phyloP scores from a whole-genome alignment of 2,329 filamentous ascomycete genomes.

The Parastagonospora avenae region DNA sequence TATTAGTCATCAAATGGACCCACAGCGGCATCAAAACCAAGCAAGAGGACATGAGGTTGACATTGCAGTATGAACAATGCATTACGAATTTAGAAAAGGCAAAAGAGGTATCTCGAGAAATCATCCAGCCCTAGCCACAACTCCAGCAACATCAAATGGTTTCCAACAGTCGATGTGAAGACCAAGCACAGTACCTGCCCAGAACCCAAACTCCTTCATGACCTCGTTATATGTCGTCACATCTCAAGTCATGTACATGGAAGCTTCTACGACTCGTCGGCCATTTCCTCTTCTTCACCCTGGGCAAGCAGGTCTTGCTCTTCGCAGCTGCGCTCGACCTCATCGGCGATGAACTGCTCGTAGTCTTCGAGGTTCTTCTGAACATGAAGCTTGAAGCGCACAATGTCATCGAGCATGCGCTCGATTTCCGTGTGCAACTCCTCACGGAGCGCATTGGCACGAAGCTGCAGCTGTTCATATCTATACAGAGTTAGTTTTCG shows the following conservation, averaged over 20 bases:
- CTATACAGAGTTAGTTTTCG: slow-evolving; percentile 51
- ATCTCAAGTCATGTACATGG: background rate
- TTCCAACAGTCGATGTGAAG: background rate
- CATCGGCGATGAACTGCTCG: slow-evolving; percentile 89
- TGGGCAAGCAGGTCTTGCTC: slow-evolving; percentile 51
- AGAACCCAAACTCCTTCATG: slow-evolving; percentile 7
- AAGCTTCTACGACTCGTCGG: slow-evolving; percentile 18
- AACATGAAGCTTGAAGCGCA: slow-evolving; percentile 97
- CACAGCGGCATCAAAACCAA: background rate
- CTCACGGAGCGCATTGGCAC: slow-evolving; percentile 83
- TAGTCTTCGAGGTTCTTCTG: slow-evolving; percentile 93
- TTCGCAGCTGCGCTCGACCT: slow-evolving; percentile 72
- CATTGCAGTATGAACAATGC: slow-evolving; percentile 8
- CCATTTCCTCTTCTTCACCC: slow-evolving; percentile 38
- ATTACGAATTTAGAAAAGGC: slow-evolving; percentile 4
- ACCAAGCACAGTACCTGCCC: background rate
- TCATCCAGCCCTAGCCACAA: slow-evolving; percentile 1
- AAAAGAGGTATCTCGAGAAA: slow-evolving; percentile 16
- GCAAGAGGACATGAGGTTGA: background rate
- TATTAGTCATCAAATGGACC: slow-evolving; percentile 14
- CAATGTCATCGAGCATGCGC: slow-evolving; percentile 93
- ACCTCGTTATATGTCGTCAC: slow-evolving; percentile 6
- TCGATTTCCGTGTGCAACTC: slow-evolving; percentile 98
- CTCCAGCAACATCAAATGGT: background rate
- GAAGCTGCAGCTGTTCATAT: slow-evolving; percentile 89